These are phyloP conservation scores for Chaetomium cochliodes DNA, from an alignment of 495 filamentous ascomycete genomes.

Conservation along the genomic window DNA sequence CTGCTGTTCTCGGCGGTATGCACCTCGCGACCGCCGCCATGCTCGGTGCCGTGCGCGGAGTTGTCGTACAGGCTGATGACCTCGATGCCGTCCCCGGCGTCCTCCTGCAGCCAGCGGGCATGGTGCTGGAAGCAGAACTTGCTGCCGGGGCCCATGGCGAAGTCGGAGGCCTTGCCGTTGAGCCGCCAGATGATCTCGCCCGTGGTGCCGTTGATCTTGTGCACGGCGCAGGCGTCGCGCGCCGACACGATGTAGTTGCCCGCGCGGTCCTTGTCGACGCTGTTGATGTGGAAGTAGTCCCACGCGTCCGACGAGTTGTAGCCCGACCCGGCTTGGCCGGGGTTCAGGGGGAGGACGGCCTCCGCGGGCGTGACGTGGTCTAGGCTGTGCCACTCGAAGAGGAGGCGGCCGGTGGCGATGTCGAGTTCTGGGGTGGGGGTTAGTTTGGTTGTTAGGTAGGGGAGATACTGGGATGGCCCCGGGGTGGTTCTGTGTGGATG, in stretches of 20 bases:
- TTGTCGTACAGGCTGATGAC: slow-evolving; percentile 41
- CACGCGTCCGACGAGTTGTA: slow-evolving; percentile 50
- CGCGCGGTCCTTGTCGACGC: slow-evolving; percentile 56
- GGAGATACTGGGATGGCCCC: too few species aligned
- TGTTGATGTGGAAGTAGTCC: slow-evolving; percentile 68
- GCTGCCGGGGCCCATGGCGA: slow-evolving; percentile 28
- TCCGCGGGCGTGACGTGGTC: slow-evolving; percentile 46
- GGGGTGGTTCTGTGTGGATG: background rate
- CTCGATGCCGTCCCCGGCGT: slow-evolving; percentile 30
- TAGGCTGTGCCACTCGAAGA: slow-evolving; percentile 44
- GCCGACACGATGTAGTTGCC: slow-evolving; percentile 62
- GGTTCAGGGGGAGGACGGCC: slow-evolving; percentile 52
- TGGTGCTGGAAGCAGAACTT: slow-evolving; percentile 65
- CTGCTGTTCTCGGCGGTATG: slow-evolving; percentile 45
- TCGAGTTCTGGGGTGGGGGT: slow-evolving; percentile 35
- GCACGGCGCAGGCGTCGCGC: slow-evolving; percentile 57
- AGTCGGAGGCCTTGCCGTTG: slow-evolving; percentile 51
- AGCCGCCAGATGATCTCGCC: slow-evolving; percentile 59
- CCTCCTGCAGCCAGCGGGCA: slow-evolving; percentile 51
- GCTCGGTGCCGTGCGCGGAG: slow-evolving; percentile 42
- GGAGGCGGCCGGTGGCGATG: slow-evolving; percentile 37
- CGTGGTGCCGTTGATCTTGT: slow-evolving; percentile 59
- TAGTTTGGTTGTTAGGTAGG: slow-evolving; percentile 24
- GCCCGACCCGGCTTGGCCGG: slow-evolving; percentile 53
- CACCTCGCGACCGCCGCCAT: slow-evolving; percentile 37